Percentiles rank a stretch among this genome's conserved stretches.
Evolutionary conservation across 805 yeast genomes (phyloP).

Genomic region (Starmerella floris): DNA sequence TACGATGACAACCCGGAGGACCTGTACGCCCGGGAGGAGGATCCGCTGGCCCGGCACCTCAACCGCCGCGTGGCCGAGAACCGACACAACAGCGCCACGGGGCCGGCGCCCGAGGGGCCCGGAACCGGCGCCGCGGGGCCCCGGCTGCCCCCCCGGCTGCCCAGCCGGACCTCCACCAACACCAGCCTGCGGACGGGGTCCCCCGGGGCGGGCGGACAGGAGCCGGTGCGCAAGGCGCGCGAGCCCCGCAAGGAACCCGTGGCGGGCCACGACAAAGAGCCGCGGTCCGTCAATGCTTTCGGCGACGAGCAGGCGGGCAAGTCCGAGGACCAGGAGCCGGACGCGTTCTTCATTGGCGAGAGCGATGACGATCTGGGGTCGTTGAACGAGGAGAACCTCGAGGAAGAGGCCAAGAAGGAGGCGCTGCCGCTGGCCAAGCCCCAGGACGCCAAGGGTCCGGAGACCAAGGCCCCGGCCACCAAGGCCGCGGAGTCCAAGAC

Average conservation of each 20-base stretch:
- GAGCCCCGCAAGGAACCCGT: background rate
- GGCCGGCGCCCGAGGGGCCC: background rate
- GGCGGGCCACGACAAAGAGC: background rate
- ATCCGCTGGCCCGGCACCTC: background rate
- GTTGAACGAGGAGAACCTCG: slow-evolving; percentile 14
- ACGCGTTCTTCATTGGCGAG: slow-evolving; percentile 25
- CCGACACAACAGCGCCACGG: background rate
- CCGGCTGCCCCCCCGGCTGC: background rate
- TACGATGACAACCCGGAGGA: slow-evolving; percentile 14
- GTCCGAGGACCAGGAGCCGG: slow-evolving; percentile 20
- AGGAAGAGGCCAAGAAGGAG: slow-evolving; percentile 2
- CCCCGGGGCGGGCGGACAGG: background rate
- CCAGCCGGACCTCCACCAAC: slow-evolving; percentile 2
- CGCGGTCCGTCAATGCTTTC: slow-evolving; percentile 22
- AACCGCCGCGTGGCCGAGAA: background rate
- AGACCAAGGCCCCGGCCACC: background rate
- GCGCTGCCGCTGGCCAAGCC: background rate
- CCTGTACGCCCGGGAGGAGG: background rate
- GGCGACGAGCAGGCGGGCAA: slow-evolving; percentile 17
- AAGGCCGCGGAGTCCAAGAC: background rate
- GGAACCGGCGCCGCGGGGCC: background rate
- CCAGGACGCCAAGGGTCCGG: slow-evolving; percentile 6
- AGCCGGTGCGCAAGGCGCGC: background rate
- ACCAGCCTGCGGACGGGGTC: background rate
- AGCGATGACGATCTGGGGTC: slow-evolving; percentile 22